phyloP scores from a whole-genome alignment of 2,329 filamentous ascomycete genomes.

The Epichloe sibirici region DNA sequence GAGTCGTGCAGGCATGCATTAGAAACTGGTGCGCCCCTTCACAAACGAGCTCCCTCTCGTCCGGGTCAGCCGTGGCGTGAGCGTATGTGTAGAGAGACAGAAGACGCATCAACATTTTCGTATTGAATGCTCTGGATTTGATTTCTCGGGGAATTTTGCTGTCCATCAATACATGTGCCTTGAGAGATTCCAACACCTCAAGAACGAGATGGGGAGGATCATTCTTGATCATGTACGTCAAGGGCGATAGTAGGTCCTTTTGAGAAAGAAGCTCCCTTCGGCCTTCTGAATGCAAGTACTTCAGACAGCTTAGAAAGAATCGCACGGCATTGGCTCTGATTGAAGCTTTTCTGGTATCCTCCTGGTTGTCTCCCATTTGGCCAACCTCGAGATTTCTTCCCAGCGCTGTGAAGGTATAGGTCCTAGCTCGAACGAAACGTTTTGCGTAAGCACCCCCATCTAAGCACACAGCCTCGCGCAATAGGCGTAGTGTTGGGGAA shows the following conservation, averaged over 20 bases:
- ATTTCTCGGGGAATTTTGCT: constrained; percentile 56
- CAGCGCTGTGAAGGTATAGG: constrained; percentile 68
- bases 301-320: constrained; percentile 69
- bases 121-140: constrained; percentile 67
- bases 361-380: constrained; percentile 40
- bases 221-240: constrained; percentile 66
- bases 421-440: constrained; percentile 63
- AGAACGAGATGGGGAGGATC: constrained; percentile 65
- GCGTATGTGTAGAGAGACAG: constrained; percentile 57
- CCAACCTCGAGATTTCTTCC: constrained; percentile 70
- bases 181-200: constrained; percentile 62
- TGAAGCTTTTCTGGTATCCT: constrained; percentile 60
- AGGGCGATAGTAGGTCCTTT: constrained; percentile 68
- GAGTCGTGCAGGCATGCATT: constrained; percentile 59
- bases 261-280: constrained; percentile 74
- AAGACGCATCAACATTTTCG: constrained; percentile 60
- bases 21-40: constrained; percentile 66
- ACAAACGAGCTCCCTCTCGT: constrained; percentile 40
- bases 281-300: constrained; percentile 61
- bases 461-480: constrained; percentile 75
- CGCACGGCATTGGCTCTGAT: constrained; percentile 72
- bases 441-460: constrained; percentile 80
- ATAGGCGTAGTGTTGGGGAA: constrained; percentile 71
- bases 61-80: constrained; percentile 29
- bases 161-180: constrained; percentile 61